phyloP scores from a whole-genome alignment of 306 rosid genomes.

The Sphenostylis stenocarpa region DNA sequence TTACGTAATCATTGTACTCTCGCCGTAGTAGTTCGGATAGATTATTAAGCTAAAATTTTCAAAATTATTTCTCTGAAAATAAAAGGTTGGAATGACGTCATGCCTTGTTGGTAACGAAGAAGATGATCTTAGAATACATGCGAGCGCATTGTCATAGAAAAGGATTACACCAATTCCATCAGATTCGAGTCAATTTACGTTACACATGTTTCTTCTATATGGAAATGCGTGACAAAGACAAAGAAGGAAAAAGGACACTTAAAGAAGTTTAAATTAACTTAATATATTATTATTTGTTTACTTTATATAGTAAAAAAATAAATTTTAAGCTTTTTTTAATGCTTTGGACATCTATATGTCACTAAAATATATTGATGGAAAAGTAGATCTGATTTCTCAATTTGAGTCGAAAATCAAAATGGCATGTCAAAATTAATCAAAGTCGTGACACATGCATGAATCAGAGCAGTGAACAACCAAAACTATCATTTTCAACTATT shows the following conservation, averaged over 20 bases:
- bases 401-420: not conserved
- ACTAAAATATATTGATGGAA: not conserved
- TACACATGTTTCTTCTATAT: not conserved
- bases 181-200: constrained; percentile 2
- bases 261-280: too few relatives aligned
- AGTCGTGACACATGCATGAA: not conserved
- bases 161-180: not conserved
- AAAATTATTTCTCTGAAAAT: too few relatives aligned
- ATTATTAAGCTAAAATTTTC: too few relatives aligned
- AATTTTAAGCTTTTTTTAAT: too few relatives aligned
- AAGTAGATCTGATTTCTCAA: not conserved
- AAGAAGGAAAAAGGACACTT: not conserved
- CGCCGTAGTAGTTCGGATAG: too few relatives aligned
- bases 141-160: too few relatives aligned
- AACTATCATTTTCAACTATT: not conserved
- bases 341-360: not conserved
- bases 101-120: too few relatives aligned
- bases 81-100: too few relatives aligned
- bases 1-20: not conserved
- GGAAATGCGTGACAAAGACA: not conserved
- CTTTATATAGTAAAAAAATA: not conserved
- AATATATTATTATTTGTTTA: not conserved
- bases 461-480: not conserved
- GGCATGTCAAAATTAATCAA: not conserved
- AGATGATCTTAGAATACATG: too few relatives aligned